A percentile compares a stretch with the other conserved stretches of the same genome.
phyloP scores from a whole-genome alignment of 2,329 filamentous ascomycete species.

The Stagonosporopsis tanaceti region DNA sequence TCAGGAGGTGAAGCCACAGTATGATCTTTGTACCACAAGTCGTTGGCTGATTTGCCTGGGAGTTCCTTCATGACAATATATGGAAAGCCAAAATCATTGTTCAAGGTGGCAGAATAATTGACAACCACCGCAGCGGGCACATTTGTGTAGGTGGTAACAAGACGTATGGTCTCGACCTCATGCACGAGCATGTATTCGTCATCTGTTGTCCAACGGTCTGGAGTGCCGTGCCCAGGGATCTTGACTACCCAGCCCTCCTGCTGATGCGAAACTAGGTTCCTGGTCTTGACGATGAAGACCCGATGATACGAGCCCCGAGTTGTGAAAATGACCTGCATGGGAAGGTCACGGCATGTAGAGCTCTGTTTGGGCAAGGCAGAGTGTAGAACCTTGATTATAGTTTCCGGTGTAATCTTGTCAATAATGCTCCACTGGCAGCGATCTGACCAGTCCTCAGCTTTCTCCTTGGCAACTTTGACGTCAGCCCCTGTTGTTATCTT shows the following conservation, averaged over 20 bases:
- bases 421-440: slow-evolving; percentile 9
- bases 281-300: not conserved
- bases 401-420: not conserved
- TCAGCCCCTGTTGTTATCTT: no score
- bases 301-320: slow-evolving; percentile 1
- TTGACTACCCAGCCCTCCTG: slow-evolving; percentile 8
- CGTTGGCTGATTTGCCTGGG: slow-evolving; percentile 12
- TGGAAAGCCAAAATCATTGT: slow-evolving; percentile 26
- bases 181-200: slow-evolving; percentile 6
- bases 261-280: not conserved
- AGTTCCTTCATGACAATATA: slow-evolving; percentile 30
- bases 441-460: no score
- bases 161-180: slow-evolving; percentile 5
- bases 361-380: not conserved
- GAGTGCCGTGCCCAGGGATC: slow-evolving; percentile 6
- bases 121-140: slow-evolving; percentile 23
- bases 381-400: not conserved
- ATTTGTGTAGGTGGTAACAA: slow-evolving; percentile 1
- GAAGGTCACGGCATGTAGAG: not conserved
- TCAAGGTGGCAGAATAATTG: slow-evolving; percentile 19
- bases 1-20: not conserved
- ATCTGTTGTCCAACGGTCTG: not conserved
- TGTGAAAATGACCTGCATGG: not conserved
- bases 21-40: slow-evolving; percentile 23
- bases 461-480: no score